phyloP scores from a whole-genome alignment of 148 eudicot species.

The Spergularia marina region DNA sequence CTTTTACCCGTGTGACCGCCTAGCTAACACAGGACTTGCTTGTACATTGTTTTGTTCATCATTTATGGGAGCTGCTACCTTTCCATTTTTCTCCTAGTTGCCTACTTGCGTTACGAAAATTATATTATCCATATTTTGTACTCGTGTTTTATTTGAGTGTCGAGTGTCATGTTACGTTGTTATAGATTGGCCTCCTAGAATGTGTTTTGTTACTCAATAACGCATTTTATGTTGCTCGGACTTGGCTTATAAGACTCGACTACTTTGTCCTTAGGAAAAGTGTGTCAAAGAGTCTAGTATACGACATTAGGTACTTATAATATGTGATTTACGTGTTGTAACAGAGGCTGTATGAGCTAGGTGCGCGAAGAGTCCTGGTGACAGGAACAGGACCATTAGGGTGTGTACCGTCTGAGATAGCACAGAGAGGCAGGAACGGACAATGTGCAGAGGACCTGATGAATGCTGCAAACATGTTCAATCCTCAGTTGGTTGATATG shows the following conservation, averaged over 20 bases:
- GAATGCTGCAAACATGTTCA: constrained; percentile 39
- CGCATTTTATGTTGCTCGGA: not conserved
- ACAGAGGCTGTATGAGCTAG: constrained; percentile 47
- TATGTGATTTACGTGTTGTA: not conserved
- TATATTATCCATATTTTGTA: too few relatives aligned
- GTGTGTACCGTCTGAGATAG: constrained; percentile 50
- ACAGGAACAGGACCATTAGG: constrained; percentile 60
- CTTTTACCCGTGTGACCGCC: not conserved
- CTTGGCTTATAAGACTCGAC: not conserved
- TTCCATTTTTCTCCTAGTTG: too few relatives aligned
- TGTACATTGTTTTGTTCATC: not conserved
- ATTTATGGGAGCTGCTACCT: constrained; percentile 1
- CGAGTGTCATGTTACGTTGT: too few relatives aligned
- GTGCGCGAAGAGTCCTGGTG: constrained; percentile 52
- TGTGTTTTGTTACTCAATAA: too few relatives aligned
- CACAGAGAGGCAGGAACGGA: constrained; percentile 43
- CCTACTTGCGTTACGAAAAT: too few relatives aligned
- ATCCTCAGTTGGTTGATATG: constrained; percentile 40
- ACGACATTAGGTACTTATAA: not conserved
- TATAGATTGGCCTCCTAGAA: too few relatives aligned
- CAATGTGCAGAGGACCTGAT: constrained; percentile 38
- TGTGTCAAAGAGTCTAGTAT: not conserved
- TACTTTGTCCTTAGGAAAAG: not conserved
- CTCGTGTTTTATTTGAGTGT: too few relatives aligned
- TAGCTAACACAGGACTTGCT: not conserved